Evolutionary conservation across 2,329 filamentous ascomycete genomes (phyloP).

Genomic region (Fusarium coffeatum): DNA sequence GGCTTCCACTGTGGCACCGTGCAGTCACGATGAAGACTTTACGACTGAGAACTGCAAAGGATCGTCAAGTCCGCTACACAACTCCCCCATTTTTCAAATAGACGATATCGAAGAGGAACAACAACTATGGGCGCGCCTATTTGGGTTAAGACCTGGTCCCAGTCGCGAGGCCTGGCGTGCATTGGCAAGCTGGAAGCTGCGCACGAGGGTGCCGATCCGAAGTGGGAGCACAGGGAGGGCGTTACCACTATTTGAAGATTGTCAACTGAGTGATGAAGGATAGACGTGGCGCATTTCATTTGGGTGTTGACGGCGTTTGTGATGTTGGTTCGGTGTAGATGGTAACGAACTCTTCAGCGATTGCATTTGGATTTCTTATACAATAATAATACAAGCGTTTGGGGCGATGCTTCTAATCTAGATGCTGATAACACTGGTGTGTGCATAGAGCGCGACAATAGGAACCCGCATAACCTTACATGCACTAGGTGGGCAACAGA

Average conservation of each 20-base stretch:
- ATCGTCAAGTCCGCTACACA: not conserved
- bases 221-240: not conserved
- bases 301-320: constrained; percentile 21
- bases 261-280: constrained; percentile 1
- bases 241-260: not conserved
- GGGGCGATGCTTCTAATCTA: not conserved
- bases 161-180: not conserved
- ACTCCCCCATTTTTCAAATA: not conserved
- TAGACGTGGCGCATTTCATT: constrained; percentile 22
- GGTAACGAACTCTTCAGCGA: constrained; percentile 13
- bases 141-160: not conserved
- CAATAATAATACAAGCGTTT: constrained; percentile 19
- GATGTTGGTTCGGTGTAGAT: constrained; percentile 30
- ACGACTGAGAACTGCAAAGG: not conserved
- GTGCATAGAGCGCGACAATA: not conserved
- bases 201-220: not conserved
- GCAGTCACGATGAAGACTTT: not conserved
- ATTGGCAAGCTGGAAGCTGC: not conserved
- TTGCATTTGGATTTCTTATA: constrained; percentile 4
- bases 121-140: not conserved
- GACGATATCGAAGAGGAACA: not conserved
- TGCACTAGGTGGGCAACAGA: not conserved
- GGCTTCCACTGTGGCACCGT: not conserved
- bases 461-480: not conserved
- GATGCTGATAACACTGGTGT: not conserved